Evolutionary conservation across 2,329 filamentous ascomycete genomes (phyloP).

Genomic region (Fonsecaea nubica): DNA sequence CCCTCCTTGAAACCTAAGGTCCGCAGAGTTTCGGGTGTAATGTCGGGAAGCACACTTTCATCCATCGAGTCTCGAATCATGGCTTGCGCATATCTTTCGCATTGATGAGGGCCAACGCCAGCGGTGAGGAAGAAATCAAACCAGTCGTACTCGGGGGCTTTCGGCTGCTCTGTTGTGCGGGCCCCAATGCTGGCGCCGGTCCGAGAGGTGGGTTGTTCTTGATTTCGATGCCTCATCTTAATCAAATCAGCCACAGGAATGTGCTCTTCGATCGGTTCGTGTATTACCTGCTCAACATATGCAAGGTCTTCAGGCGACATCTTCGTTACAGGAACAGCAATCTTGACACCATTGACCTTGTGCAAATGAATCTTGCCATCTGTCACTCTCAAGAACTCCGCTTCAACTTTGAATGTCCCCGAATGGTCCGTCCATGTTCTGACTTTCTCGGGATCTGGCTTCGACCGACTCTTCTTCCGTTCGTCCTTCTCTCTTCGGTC

Average conservation of each 20-base stretch:
- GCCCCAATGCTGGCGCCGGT: conserved; percentile 47
- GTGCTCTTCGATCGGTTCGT: conserved; percentile 85
- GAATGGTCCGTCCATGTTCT: conserved; percentile 94
- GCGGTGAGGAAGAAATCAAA: conserved; percentile 97
- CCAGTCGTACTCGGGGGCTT: conserved; percentile 83
- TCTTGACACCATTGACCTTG: conserved; percentile 97
- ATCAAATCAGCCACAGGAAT: conserved; percentile 85
- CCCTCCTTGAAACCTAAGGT: conserved; percentile 94
- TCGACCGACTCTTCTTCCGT: conserved; percentile 67
- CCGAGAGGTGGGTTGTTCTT: conserved; percentile 50
- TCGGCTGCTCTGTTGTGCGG: conserved; percentile 35
- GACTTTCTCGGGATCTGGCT: conserved; percentile 81
- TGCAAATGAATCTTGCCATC: conserved; percentile 98
- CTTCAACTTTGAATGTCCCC: conserved; percentile 95
- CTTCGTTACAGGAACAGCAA: conserved; percentile 91
- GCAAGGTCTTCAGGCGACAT: conserved; percentile 96
- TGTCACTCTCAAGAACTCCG: conserved; percentile 90
- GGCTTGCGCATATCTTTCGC: conserved; percentile 89
- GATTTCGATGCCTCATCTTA: conserved; percentile 56
- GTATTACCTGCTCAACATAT: conserved; percentile 88
- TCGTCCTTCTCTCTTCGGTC: conserved; percentile 64
- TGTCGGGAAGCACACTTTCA: conserved; percentile 87
- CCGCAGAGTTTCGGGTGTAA: conserved; percentile 80
- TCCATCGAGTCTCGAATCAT: conserved; percentile 95
- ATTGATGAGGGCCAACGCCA: conserved; percentile 89